A percentile compares a stretch with the other conserved stretches of the same genome.
Evolutionary conservation across 148 eudicot species (phyloP).

Genomic region (Spergularia bocconei): DNA sequence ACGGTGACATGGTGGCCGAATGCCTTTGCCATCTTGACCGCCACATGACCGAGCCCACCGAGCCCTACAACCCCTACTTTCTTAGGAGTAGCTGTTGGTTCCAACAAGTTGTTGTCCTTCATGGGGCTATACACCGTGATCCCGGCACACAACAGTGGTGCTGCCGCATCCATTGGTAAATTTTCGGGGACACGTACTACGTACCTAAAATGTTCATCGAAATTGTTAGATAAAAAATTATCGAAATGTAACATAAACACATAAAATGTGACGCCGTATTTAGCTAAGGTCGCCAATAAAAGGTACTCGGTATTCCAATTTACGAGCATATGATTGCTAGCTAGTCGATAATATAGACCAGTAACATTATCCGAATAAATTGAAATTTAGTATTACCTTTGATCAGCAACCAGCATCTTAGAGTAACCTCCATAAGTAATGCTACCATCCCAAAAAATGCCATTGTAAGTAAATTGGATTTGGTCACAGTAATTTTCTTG

Average conservation of each 20-base stretch:
- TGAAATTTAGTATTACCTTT: slow-evolving; percentile 40
- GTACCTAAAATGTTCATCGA: slow-evolving; percentile 51
- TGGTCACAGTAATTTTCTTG: slow-evolving; percentile 85
- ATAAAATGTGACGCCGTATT: no score
- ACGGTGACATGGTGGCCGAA: slow-evolving; percentile 85
- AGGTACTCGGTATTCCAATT: no score
- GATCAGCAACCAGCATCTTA: slow-evolving; percentile 77
- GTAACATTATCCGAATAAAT: no score
- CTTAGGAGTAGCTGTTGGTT: slow-evolving; percentile 37
- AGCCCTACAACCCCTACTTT: slow-evolving; percentile 74
- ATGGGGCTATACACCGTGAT: slow-evolving; percentile 71
- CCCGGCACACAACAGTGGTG: slow-evolving; percentile 89
- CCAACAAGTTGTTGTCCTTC: slow-evolving; percentile 62
- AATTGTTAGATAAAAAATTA: no score
- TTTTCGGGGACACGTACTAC: slow-evolving; percentile 71
- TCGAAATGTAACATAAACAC: no score
- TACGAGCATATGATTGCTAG: not conserved
- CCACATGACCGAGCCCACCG: slow-evolving; percentile 86
- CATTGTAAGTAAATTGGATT: slow-evolving; percentile 68
- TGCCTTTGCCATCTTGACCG: slow-evolving; percentile 82
- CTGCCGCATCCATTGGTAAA: slow-evolving; percentile 74
- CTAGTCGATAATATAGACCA: no score
- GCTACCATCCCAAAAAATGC: slow-evolving; percentile 92
- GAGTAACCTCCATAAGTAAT: slow-evolving; percentile 97
- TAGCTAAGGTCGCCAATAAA: no score